Conservation (phyloP, 1,139 yeast species). For the Yamadazyma spencermartinsiae region DNA sequence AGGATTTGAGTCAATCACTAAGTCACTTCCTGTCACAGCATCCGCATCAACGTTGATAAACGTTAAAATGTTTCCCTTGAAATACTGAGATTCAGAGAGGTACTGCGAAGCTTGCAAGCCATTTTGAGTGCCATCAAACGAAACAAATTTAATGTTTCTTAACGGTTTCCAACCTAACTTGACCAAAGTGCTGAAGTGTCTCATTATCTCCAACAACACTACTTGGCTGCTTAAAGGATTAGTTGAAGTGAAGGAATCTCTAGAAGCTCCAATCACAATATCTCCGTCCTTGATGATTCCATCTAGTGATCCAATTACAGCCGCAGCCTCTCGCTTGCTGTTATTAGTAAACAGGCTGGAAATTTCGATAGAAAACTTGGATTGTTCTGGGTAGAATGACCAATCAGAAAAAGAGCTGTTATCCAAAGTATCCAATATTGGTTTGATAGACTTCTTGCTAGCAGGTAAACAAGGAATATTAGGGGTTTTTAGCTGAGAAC, state of each 20-base stretch:
- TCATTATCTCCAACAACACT: slow-evolving; percentile 40
- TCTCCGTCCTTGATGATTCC: slow-evolving; percentile 46
- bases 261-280: slow-evolving; percentile 42
- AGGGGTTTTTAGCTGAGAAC: slow-evolving; percentile 1
- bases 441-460: slow-evolving; percentile 30
- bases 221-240: slow-evolving; percentile 46
- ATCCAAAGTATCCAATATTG: slow-evolving; percentile 32
- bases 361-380: slow-evolving; percentile 21
- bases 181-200: slow-evolving; percentile 34
- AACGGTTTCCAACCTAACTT: slow-evolving; percentile 47
- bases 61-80: slow-evolving; percentile 31
- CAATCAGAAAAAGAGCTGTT: slow-evolving; percentile 21
- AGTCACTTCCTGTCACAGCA: slow-evolving; percentile 39
- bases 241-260: slow-evolving; percentile 40
- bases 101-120: slow-evolving; percentile 36
- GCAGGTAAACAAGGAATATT: slow-evolving; percentile 38
- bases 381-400: slow-evolving; percentile 26
- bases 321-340: slow-evolving; percentile 25
- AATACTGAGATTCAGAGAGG: slow-evolving; percentile 23
- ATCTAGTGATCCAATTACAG: slow-evolving; percentile 35
- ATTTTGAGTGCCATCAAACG: slow-evolving; percentile 44
- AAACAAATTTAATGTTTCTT: slow-evolving; percentile 41
- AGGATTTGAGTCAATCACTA: slow-evolving; percentile 40
- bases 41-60: slow-evolving; percentile 45
- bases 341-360: slow-evolving; percentile 17